Conservation (phyloP, 768 basidiomycete genomes). For the Baorangia bicolor region DNA sequence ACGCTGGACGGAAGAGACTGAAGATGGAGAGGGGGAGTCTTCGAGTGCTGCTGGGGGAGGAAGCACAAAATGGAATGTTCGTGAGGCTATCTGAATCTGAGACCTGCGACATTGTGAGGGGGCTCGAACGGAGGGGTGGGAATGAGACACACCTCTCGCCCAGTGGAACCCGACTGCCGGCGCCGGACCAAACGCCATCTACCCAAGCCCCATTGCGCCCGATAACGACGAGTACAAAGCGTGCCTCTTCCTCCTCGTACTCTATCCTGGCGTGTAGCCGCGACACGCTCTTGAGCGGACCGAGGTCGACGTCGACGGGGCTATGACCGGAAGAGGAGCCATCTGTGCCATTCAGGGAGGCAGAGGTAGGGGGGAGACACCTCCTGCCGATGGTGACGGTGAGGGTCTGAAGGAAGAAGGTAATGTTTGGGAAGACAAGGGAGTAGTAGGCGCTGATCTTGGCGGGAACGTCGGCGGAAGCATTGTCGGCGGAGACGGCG, state of each 20-base stretch:
- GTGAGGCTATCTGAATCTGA: conserved; percentile 95
- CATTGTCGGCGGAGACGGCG: conserved; percentile 4
- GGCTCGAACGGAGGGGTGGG: neutral
- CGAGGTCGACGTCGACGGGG: conserved; percentile 87
- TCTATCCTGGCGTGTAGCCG: conserved; percentile 94
- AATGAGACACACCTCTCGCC: conserved; percentile 64
- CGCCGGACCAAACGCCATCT: conserved; percentile 92
- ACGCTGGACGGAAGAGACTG: conserved; percentile 64
- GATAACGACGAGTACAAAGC: conserved; percentile 85
- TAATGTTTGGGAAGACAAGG: conserved; percentile 90
- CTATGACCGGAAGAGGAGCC: conserved; percentile 23
- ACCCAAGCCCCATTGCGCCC: conserved; percentile 99
- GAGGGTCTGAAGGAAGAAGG: conserved; percentile 96
- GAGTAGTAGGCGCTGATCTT: conserved; percentile 93
- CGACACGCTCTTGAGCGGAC: conserved; percentile 96
- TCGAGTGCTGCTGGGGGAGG: conserved; percentile 83
- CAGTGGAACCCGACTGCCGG: conserved; percentile 83
- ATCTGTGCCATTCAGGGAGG: conserved; percentile 48
- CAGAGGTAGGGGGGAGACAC: conserved; percentile 64
- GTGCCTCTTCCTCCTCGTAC: conserved; percentile 86
- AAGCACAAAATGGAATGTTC: conserved; percentile 95
- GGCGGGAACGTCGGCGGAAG: conserved; percentile 43
- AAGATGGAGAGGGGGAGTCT: conserved; percentile 79
- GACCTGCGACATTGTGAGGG: conserved; percentile 52
- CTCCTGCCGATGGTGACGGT: conserved; percentile 92